Evolutionary conservation across 805 yeast species (phyloP), one percentile per base, ranked within the genome.

Genomic region (Yarrowia keelungensis): DNA sequence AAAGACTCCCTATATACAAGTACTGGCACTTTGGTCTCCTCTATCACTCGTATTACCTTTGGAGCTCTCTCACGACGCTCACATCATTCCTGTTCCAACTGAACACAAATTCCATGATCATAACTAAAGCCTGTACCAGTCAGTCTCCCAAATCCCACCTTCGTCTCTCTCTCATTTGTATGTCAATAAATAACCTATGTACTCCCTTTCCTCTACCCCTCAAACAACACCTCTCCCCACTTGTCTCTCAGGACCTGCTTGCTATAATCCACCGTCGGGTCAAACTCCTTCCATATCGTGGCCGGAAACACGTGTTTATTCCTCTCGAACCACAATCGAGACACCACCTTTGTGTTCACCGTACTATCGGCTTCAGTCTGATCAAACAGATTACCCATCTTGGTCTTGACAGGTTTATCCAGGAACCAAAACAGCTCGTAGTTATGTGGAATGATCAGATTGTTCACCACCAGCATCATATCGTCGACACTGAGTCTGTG

Each of bases 271-370:
- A 72, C 69, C n/a, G 69, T 69, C 5, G 77, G 76, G 54, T 75
- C 76, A 53, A 72, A 76, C 35, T 75, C 77, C 49, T 71, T 69
- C 78, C 78, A 76, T 22, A 72, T 36, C 16, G 69, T 67, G 10
- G 75, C 75, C 3, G 78, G 79, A 69, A 69, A 76, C 3, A 76
- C 73, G 36, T 76, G 78, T 67, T 74, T 75, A 50, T 76, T 72
- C 51, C 71, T 61, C 65, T 75, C 74, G 51, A 75, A 76, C 78
- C 78, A 76, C 8, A 70, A 43, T 39, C 73, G 67, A 16, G 71
- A 70, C 16, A 76, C 78, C 26, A 76, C 71, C 56, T 73, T 72
- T 15, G 72, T 72, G 26, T 73, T 67, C 45, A 59, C 62, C 8
- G 59, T 53, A 15, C 50, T 68, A 38, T 64, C 69, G 10, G 49